Base-by-base conservation (phyloP, 768 basidiomycete species). In the Boletus rufocinnamomeus region DNA sequence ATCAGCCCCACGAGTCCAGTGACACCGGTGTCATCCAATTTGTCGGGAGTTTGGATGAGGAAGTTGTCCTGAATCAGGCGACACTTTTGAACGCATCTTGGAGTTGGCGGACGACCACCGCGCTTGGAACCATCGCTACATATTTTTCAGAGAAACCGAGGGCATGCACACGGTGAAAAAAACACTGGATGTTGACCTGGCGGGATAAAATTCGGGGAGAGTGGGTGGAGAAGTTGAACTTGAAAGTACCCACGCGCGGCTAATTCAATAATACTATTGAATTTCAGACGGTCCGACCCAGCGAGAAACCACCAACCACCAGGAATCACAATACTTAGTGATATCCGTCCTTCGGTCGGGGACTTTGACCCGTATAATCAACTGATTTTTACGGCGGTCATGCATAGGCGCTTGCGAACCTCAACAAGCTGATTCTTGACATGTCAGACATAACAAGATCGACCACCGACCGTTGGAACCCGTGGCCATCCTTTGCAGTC, bases 401-500 rank as follows among this genome's bases (percentile, higher is more conserved):
- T 52, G 25, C 45, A 45, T 34, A n/a, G n/a, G 37, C 27, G 9
- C 41, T 54, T 4, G 47, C 11, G 17, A 47, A 51, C 40, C 50
- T 47, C 50, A 30, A 35, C 45, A 49, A 43, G 38, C 40, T 3
- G 21, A 28, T 49, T 35, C 37, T 40, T 48, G 44, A 13, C 44
- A 21, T 14, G 56, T 52, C 41, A 59, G 46, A 44, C 57, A n/a
- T 56, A 30, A 48, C 48, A 25, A 52, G 9, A 52, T 50, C 30
- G 19, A 48, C 50, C 51, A 63, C 63, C 57, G 41, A 63, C 59
- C 61, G 46, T 60, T 56, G 49, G 21, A 38, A 30, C 21, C 45
- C n/a, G 50, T 37, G 13, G 45, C 25, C 38, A n/a, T n/a, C 35
- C 48, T 50, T 54, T 32, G 43, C 21, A 19, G 56, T 49, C 57